Base-by-base conservation (phyloP, 2,329 filamentous ascomycete species). In the Calonectria ilicicola region DNA sequence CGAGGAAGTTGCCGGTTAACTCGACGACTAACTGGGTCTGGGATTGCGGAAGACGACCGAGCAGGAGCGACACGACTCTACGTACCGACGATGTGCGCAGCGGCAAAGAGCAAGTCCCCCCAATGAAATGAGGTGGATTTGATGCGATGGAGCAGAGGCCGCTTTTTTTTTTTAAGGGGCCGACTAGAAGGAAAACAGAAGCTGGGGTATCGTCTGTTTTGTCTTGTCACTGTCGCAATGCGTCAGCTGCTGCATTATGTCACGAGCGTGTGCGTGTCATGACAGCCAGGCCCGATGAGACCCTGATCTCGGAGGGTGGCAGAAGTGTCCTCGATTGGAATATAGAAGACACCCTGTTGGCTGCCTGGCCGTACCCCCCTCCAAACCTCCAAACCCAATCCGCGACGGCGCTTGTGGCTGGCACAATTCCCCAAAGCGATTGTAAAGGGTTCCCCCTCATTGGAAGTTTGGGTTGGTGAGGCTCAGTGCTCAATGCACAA, bases 121-220 rank as follows among this genome's bases (percentile, higher is more conserved):
- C 77, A 79, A 79, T 79, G 67, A 77, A 72, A 79, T 70, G 76
- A 72, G 66, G 76, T 75, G 74, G 72, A 79, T 79, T 79, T 79
- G 77, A 79, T 78, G 76, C 65, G 75, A 69, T 60, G 64, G 67
- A 71, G 64, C 69, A 76, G 75, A 72, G 46, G 76, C 73, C 73
- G 77, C 77, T 79, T 75, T 75, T 69, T 71, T 68, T 70, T 62
- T 46, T 63, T 29, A 26, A 64, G 65, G 67, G 47, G 49, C 51
- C 64, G 56, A 62, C 66, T 65, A 68, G 53, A 58, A 67, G 63
- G 65, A 19, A 71, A 69, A 72, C 19, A 58, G 35, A 70, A 79
- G 74, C 77, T 78, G 77, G 76, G 75, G 72, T 73, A 76, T 77
- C 65, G 70, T 72, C 38, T 56, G 70, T 62, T 67, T 67, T 72